phyloP scores from a whole-genome alignment of 1,284 basidiomycete species.

The Sanghuangporus weigelae region DNA sequence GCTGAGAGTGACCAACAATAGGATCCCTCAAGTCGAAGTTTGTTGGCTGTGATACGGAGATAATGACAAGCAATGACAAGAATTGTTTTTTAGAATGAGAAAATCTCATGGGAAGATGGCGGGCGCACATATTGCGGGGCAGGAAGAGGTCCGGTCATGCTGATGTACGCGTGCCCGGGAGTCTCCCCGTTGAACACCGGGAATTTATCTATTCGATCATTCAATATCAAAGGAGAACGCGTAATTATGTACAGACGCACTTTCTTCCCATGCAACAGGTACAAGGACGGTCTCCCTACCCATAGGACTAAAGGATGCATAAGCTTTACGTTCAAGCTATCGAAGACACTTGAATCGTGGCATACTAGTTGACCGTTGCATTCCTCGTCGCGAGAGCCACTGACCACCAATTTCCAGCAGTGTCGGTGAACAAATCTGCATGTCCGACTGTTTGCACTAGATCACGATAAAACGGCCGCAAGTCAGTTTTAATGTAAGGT shows the following conservation, averaged over 20 bases:
- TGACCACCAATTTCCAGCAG: slow-evolving; percentile 38
- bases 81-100: neutral
- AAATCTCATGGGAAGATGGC: neutral
- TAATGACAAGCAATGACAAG: neutral
- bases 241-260: slow-evolving; percentile 23
- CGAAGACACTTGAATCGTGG: neutral
- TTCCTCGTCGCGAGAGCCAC: slow-evolving; percentile 35
- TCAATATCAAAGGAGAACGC: neutral
- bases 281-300: slow-evolving; percentile 41
- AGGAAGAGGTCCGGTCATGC: slow-evolving; percentile 16
- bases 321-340: neutral
- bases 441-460: slow-evolving; percentile 36
- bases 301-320: slow-evolving; percentile 17
- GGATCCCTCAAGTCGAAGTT: slow-evolving; percentile 1
- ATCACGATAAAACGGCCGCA: neutral
- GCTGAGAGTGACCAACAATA: slow-evolving; percentile 23
- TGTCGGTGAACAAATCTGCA: slow-evolving; percentile 34
- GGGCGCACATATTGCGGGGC: neutral
- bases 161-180: slow-evolving; percentile 12
- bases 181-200: slow-evolving; percentile 15
- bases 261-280: slow-evolving; percentile 36
- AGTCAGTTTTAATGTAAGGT: neutral
- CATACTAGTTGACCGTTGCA: slow-evolving; percentile 30
- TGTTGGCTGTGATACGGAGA: neutral
- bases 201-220: neutral